A percentile compares a stretch with the other conserved stretches of the same genome.
phyloP scores from a whole-genome alignment of 495 filamentous ascomycete genomes.

The Aspergillus funiculosus region DNA sequence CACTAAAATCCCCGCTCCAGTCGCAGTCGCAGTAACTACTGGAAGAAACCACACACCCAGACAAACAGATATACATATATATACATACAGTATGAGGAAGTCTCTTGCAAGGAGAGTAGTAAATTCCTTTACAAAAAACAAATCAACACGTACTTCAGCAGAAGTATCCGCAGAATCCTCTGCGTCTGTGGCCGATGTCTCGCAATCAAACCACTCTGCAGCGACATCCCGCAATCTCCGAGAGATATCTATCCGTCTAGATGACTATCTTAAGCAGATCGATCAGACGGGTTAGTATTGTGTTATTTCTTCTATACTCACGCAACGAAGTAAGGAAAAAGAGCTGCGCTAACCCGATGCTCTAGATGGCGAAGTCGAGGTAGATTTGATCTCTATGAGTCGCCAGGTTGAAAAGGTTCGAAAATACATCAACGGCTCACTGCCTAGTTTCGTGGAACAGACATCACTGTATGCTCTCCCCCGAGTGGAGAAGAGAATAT shows the following conservation, averaged over 20 bases:
- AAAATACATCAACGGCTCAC: conserved; percentile 5
- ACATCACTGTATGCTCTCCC: not conserved
- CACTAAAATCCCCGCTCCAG: not conserved
- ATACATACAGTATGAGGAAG: conserved; percentile 9
- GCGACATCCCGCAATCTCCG: conserved; percentile 9
- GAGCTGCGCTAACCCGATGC: not conserved
- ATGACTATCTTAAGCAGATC: conserved; percentile 2
- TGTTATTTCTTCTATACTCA: not conserved
- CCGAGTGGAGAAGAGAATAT: not conserved
- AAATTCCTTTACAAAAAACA: conserved; percentile 1
- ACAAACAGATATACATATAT: too few relatives aligned
- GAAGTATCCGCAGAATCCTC: conserved; percentile 6
- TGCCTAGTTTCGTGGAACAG: not conserved
- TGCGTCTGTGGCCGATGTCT: conserved; percentile 3
- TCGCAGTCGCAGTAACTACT: not conserved
- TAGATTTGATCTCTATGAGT: conserved; percentile 11
- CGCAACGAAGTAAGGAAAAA: too few relatives aligned
- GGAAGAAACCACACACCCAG: not conserved
- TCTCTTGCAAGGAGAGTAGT: not conserved
- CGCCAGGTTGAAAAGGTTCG: conserved; percentile 7
- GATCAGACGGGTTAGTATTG: not conserved
- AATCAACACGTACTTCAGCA: not conserved
- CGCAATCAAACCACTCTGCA: conserved; percentile 7
- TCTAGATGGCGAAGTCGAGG: conserved; percentile 4
- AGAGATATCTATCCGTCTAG: conserved; percentile 3